A percentile compares a stretch with the other conserved stretches of the same genome.
Evolutionary conservation across 1,284 basidiomycete species (phyloP).

Genomic region (Anthracocystis setariae): DNA sequence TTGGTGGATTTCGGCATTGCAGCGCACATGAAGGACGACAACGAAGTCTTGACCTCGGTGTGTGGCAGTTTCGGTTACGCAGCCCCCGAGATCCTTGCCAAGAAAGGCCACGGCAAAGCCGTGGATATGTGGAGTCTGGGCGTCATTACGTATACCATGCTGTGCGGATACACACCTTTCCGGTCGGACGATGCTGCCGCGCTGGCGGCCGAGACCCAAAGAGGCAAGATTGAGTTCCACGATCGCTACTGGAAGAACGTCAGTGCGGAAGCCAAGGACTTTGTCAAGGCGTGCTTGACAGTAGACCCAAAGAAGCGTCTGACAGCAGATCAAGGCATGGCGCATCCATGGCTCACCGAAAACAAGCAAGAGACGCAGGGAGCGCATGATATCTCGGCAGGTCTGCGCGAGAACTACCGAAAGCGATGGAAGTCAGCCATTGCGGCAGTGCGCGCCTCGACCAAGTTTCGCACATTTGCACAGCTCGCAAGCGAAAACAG

Average conservation of each 20-base stretch:
- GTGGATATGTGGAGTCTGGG: slow-evolving; percentile 95
- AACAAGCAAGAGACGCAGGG: slow-evolving; percentile 38
- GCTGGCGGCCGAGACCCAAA: slow-evolving; percentile 82
- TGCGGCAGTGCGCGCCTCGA: slow-evolving; percentile 64
- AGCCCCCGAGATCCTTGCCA: slow-evolving; percentile 83
- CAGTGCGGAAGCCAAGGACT: slow-evolving; percentile 80
- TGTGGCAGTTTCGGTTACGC: slow-evolving; percentile 95
- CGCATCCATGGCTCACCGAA: slow-evolving; percentile 70
- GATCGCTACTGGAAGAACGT: slow-evolving; percentile 94
- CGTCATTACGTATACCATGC: slow-evolving; percentile 82
- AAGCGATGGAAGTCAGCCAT: slow-evolving; percentile 66
- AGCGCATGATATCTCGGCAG: slow-evolving; percentile 59
- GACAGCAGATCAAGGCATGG: slow-evolving; percentile 79
- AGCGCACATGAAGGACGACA: slow-evolving; percentile 68
- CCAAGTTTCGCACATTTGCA: slow-evolving; percentile 62
- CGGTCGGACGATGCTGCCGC: slow-evolving; percentile 81
- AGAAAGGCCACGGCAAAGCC: slow-evolving; percentile 85
- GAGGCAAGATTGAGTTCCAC: slow-evolving; percentile 82
- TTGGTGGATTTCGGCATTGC: slow-evolving; percentile 86
- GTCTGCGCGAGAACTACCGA: slow-evolving; percentile 67
- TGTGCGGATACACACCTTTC: slow-evolving; percentile 75
- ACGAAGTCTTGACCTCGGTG: slow-evolving; percentile 81
- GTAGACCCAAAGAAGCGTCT: slow-evolving; percentile 79
- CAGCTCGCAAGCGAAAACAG: slow-evolving; percentile 40
- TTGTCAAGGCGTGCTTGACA: slow-evolving; percentile 79